Evolutionary conservation across 2,329 filamentous ascomycete species (phyloP).

Genomic region (Trichoderma gracile): DNA sequence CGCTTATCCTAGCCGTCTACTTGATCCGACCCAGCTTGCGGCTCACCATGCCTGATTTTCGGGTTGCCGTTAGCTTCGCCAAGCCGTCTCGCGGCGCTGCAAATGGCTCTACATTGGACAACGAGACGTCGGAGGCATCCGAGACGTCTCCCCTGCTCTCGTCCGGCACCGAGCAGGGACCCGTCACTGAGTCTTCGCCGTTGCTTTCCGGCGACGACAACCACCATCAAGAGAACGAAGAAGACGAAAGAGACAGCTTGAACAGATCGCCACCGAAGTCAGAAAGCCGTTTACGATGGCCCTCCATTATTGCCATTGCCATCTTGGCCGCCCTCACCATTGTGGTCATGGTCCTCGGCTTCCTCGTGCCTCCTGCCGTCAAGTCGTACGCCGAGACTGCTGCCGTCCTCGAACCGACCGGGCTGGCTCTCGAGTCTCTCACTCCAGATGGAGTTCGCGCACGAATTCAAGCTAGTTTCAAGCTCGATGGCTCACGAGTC

Average conservation of each 20-base stretch:
- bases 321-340: conserved; percentile 64
- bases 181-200: conserved; percentile 51
- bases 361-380: conserved; percentile 76
- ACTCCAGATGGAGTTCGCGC: conserved; percentile 76
- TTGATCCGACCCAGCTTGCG: neutral
- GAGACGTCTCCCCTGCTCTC: conserved; percentile 50
- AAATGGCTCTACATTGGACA: conserved; percentile 1
- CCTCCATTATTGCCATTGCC: conserved; percentile 72
- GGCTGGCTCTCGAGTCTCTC: conserved; percentile 81
- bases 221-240: conserved; percentile 7
- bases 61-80: conserved; percentile 10
- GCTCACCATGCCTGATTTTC: conserved; percentile 21
- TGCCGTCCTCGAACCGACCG: conserved; percentile 77
- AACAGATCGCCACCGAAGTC: conserved; percentile 32
- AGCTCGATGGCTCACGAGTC: conserved; percentile 76
- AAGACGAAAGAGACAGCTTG: conserved; percentile 41
- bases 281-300: conserved; percentile 58
- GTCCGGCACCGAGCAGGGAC: conserved; percentile 35
- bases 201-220: conserved; percentile 43
- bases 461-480: conserved; percentile 78
- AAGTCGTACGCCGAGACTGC: conserved; percentile 86
- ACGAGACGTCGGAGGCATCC: conserved; percentile 8
- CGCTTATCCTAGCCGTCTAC: conserved; percentile 13
- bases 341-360: conserved; percentile 73
- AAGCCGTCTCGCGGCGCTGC: neutral